Evolutionary conservation across 108 stramenopile species (phyloP).

Genomic region (Skeletonema grethae): DNA sequence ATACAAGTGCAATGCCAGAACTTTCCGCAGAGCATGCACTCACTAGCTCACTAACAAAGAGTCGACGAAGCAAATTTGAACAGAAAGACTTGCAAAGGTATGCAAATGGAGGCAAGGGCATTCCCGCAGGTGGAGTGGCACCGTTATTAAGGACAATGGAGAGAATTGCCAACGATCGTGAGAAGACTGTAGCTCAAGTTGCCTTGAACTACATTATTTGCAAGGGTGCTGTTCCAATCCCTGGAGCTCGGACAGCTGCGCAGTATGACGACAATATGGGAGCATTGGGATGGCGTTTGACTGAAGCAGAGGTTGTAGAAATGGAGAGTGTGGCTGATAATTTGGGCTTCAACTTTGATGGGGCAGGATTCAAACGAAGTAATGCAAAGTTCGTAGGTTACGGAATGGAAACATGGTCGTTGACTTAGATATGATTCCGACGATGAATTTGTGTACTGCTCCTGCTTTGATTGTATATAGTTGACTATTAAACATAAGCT

Average conservation of each 20-base stretch:
- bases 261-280: slow-evolving; percentile 64
- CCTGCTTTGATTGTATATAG: no score
- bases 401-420: slow-evolving; percentile 59
- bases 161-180: slow-evolving; percentile 47
- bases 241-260: slow-evolving; percentile 53
- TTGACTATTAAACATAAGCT: no score
- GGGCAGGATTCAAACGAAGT: slow-evolving; percentile 75
- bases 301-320: slow-evolving; percentile 42
- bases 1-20: slow-evolving; percentile 31
- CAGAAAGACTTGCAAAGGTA: slow-evolving; percentile 48
- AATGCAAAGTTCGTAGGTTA: slow-evolving; percentile 77
- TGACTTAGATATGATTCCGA: slow-evolving; percentile 28
- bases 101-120: slow-evolving; percentile 45
- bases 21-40: slow-evolving; percentile 2
- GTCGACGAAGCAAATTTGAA: slow-evolving; percentile 47
- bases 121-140: slow-evolving; percentile 48
- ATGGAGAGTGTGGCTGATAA: slow-evolving; percentile 55
- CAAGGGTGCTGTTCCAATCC: slow-evolving; percentile 71
- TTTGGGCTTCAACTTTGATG: slow-evolving; percentile 62
- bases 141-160: slow-evolving; percentile 53
- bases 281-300: slow-evolving; percentile 68
- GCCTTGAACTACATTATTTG: slow-evolving; percentile 73
- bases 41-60: slow-evolving; percentile 31
- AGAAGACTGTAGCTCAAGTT: slow-evolving; percentile 70
- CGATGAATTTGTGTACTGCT: no score